Evolutionary conservation across 257 asterid genomes (phyloP), one percentile per base, ranked within the genome.

Genomic region (Capsicum baccatum): DNA sequence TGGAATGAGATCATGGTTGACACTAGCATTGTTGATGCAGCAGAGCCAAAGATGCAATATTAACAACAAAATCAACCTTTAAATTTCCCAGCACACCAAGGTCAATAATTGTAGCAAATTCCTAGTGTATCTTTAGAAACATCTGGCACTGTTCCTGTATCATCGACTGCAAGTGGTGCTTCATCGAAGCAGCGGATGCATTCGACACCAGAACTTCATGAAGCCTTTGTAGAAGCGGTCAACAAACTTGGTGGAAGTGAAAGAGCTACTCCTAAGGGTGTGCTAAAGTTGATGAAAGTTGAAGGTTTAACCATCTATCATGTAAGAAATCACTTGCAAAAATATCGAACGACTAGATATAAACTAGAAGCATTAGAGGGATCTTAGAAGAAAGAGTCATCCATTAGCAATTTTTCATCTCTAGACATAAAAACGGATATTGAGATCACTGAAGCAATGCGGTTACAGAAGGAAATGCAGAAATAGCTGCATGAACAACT

Each of bases 221-320:
- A 94, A 89, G 89, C 95, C 85, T 94, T 93, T 79, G 96, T 93
- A 70, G 98, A 94, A 70, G 95, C 97, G 84, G 96, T 94, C 84
- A 90, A 79, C 92, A 92, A 91, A 90, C 98, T 94, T 89, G 98
- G 98, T 89, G 97, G 98, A 84, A 94, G 98, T 87, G 98, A 93
- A 92, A 93, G 60, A 82, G 86, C 83, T 59, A 84, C 86, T 42
- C 86, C 86, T 26, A 84, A 86, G 85, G 86, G 85, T 16, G 89
- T 88, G 39, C 64, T 88, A 71, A 86, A 88, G 85, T 87, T 84
- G 15, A 86, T 88, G 86, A 88, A 88, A 17, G 88, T 86, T 62
- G 87, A 86, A 79, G 58, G 88, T 68, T 84, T 88, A 81, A 88
- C 89, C 60, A 88, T 88, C 83, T 88, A 86, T 82, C 91, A 88